Evolutionary conservation across 2,329 filamentous ascomycete genomes (phyloP).

Genomic region (Cercospora beticola): DNA sequence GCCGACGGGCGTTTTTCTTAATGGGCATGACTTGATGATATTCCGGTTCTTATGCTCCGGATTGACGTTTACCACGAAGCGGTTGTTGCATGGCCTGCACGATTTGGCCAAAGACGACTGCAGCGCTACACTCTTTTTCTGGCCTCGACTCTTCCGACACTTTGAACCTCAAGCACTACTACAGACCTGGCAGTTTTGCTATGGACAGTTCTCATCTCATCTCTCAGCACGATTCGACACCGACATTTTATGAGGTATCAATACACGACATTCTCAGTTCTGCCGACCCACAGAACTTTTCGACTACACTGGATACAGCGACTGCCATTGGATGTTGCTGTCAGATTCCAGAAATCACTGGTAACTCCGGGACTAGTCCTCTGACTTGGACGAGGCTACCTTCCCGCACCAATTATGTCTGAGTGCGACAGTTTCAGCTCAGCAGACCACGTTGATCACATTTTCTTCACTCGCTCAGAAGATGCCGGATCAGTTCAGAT

Average conservation of each 20-base stretch:
- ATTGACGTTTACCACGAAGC: constrained; percentile 23
- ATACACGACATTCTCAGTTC: constrained; percentile 15
- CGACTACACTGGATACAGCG: constrained; percentile 19
- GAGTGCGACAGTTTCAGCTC: constrained; percentile 22
- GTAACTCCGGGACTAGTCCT: constrained; percentile 14
- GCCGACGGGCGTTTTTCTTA: constrained; percentile 28
- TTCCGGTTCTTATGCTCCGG: constrained; percentile 34
- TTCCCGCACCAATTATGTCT: background rate
- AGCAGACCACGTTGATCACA: constrained; percentile 34
- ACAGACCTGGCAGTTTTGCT: constrained; percentile 15
- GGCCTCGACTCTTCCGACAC: constrained; percentile 19
- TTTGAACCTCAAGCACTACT: constrained; percentile 16
- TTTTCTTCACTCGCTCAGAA: constrained; percentile 35
- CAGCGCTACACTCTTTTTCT: constrained; percentile 18
- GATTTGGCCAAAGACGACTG: constrained; percentile 18
- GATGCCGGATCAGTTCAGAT: constrained; percentile 34
- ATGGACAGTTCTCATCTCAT: constrained; percentile 3
- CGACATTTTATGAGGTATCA: constrained; percentile 9
- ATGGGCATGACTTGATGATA: constrained; percentile 34
- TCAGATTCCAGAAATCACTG: background rate
- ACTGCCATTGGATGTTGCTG: constrained; percentile 23
- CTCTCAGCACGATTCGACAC: constrained; percentile 13
- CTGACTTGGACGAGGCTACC: constrained; percentile 22
- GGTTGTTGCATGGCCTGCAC: constrained; percentile 17
- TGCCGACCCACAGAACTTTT: constrained; percentile 27